A percentile compares a stretch with the other conserved stretches of the same genome.
phyloP scores from a whole-genome alignment of 2,329 filamentous ascomycete genomes.

The Pyrenochaeta sp. region DNA sequence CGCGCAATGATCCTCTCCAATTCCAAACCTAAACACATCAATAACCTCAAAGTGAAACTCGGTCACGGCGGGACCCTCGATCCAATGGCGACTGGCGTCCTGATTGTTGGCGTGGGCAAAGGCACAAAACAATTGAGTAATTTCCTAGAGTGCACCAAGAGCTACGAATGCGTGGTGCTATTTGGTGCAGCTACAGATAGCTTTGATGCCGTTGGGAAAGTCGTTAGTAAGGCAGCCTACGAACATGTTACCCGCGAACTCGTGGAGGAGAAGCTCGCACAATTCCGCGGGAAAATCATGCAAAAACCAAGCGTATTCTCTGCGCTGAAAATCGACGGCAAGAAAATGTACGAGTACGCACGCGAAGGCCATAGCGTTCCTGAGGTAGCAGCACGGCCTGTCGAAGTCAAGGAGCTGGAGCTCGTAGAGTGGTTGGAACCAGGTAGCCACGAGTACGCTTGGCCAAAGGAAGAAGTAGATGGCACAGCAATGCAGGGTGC shows the following conservation, averaged over 20 bases:
- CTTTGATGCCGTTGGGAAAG: constrained; percentile 86
- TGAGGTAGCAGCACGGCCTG: constrained; percentile 81
- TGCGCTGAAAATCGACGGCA: constrained; percentile 90
- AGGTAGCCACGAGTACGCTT: constrained; percentile 79
- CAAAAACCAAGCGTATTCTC: constrained; percentile 94
- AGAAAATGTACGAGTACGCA: constrained; percentile 95
- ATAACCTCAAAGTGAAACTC: constrained; percentile 77
- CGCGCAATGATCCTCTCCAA: constrained; percentile 64
- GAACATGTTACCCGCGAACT: constrained; percentile 80
- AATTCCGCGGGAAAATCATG: constrained; percentile 83
- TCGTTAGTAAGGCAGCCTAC: constrained; percentile 78
- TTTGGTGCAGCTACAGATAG: constrained; percentile 94
- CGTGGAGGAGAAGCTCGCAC: constrained; percentile 77
- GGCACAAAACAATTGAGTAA: constrained; percentile 83
- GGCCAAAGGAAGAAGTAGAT: constrained; percentile 81
- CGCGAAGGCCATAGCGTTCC: constrained; percentile 88
- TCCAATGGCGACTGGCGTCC: constrained; percentile 89
- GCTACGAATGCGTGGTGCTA: constrained; percentile 86
- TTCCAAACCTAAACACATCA: constrained; percentile 64
- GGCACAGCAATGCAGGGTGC: constrained; percentile 78
- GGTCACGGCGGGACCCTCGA: constrained; percentile 96
- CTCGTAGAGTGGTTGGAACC: constrained; percentile 85
- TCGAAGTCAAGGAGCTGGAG: constrained; percentile 80
- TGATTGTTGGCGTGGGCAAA: constrained; percentile 85
- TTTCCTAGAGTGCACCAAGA: constrained; percentile 90